Evolutionary conservation across 176 grass and related monocot genomes (phyloP), one percentile per base, ranked within the genome.

Genomic region (Paspalum vaginatum): DNA sequence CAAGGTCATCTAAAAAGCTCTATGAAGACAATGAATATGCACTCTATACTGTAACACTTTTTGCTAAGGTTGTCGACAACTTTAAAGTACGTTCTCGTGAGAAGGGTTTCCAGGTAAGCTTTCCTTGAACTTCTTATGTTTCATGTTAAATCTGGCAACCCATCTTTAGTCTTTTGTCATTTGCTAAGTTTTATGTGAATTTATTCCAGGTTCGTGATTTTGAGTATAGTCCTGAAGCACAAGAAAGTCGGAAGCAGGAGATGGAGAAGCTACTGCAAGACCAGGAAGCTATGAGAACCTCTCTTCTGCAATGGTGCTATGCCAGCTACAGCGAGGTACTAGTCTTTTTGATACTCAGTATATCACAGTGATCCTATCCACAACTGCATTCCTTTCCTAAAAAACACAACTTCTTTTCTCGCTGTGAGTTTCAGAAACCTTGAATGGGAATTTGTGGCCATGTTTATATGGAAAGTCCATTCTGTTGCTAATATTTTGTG

Each of bases 291-390:
- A 99, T 89, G 90, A 92, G 86, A 71, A 85, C 86, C 12, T 95
- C 90, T 53, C 92, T 99, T 86, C 66, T 93, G 43, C 96, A 99
- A 65, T 95, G 96, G 92, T 99, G 92, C 53, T 93, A 93, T 91
- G 93, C 96, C 39, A 99, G 92, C 72, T 99, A 99, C 76, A 94
- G 96, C 0, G 96, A 99, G 96, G 96, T 99, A 89, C 12, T 87
- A 69, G 14, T 39, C 24, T 92, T 80, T 21, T 41, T 32, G 32
- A 32, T 32, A 32, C 32, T 26, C 7, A 18, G 58, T 24, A 25
- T 75, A 75, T 43, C 65, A 42, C 4, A 84, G 45, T 63, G 16
- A 22, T 14, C 7, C 44, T 85, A 43, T 86, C 13, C 15, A 41
- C 40, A 74, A 24, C 47, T 39, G 16, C 20, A 66, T 58, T 74